Percentiles rank a stretch among this genome's conserved stretches.
Conservation (phyloP, 768 basidiomycete species). For the Phylloporus arenicola region DNA sequence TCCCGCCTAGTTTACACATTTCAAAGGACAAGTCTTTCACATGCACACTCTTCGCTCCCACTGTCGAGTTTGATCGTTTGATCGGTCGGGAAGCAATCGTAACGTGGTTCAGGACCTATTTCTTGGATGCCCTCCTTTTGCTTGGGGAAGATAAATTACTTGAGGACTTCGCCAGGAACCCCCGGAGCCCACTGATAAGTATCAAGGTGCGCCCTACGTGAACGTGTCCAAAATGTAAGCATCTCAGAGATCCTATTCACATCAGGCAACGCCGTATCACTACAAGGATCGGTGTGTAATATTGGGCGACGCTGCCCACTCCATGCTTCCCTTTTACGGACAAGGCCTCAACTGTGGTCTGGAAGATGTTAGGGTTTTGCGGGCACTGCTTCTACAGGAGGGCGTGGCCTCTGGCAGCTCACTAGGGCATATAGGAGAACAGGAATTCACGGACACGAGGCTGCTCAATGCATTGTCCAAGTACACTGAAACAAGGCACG, state of each 20-base stretch:
- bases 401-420: slow-evolving; percentile 47
- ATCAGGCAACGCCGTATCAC: slow-evolving; percentile 81
- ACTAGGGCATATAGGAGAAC: slow-evolving; percentile 26
- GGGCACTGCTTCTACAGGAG: slow-evolving; percentile 66
- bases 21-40: slow-evolving; percentile 93
- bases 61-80: slow-evolving; percentile 66
- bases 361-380: slow-evolving; percentile 91
- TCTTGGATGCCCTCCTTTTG: slow-evolving; percentile 80
- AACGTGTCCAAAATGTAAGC: slow-evolving; percentile 12
- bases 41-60: slow-evolving; percentile 91
- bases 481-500: slow-evolving; percentile 79
- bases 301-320: slow-evolving; percentile 92
- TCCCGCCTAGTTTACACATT: too few species aligned
- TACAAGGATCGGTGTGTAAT: slow-evolving; percentile 84
- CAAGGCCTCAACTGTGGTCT: slow-evolving; percentile 98
- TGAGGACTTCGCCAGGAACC: slow-evolving; percentile 76
- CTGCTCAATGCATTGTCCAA: slow-evolving; percentile 62
- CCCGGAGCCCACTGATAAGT: slow-evolving; percentile 84
- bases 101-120: slow-evolving; percentile 76
- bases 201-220: slow-evolving; percentile 66
- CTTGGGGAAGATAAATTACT: slow-evolving; percentile 79
- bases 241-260: slow-evolving; percentile 16
- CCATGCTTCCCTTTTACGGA: slow-evolving; percentile 98
- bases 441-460: slow-evolving; percentile 44
- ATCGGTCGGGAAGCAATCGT: slow-evolving; percentile 50